Conservation (phyloP, 345 rosid genomes). For the Angophora floribunda region DNA sequence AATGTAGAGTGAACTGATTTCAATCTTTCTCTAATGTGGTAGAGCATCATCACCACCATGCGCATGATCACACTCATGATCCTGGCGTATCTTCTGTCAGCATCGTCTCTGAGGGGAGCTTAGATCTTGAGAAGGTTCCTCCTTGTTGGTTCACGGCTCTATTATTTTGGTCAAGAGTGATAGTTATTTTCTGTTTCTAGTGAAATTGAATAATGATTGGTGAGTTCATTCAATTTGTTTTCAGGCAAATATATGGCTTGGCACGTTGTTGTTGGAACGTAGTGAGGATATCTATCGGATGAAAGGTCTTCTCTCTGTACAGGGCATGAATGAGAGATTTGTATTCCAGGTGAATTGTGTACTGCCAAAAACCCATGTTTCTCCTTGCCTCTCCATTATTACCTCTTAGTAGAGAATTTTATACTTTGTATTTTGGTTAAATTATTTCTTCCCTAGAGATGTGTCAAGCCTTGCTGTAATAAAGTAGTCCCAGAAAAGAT, state of each 20-base stretch:
- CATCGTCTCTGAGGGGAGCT: slow-evolving; percentile 86
- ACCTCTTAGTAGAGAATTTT: not conserved
- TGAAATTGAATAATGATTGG: not conserved
- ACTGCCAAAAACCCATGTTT: not conserved
- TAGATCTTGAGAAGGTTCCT: slow-evolving; percentile 87
- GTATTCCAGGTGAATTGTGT: slow-evolving; percentile 65
- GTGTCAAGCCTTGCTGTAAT: not conserved
- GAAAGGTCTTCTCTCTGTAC: slow-evolving; percentile 89
- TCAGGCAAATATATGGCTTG: slow-evolving; percentile 94
- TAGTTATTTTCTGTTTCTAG: not conserved
- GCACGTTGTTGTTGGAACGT: slow-evolving; percentile 72
- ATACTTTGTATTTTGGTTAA: not conserved
- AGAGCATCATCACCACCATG: slow-evolving; percentile 78
- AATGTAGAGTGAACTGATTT: not conserved
- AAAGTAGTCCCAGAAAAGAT: not conserved
- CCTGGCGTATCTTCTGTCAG: slow-evolving; percentile 94
- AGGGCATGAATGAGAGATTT: slow-evolving; percentile 80
- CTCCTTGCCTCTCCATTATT: not conserved
- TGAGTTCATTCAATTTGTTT: not conserved
- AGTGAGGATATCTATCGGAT: slow-evolving; percentile 93
- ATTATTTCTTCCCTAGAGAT: not conserved
- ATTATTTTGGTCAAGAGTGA: not conserved
- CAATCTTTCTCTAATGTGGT: slow-evolving; percentile 6
- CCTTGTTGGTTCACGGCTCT: not conserved
- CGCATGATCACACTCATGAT: slow-evolving; percentile 91